A percentile compares a stretch with the other conserved stretches of the same genome.
Conservation (phyloP, 768 basidiomycete genomes). For the Multifurca ochricompacta region DNA sequence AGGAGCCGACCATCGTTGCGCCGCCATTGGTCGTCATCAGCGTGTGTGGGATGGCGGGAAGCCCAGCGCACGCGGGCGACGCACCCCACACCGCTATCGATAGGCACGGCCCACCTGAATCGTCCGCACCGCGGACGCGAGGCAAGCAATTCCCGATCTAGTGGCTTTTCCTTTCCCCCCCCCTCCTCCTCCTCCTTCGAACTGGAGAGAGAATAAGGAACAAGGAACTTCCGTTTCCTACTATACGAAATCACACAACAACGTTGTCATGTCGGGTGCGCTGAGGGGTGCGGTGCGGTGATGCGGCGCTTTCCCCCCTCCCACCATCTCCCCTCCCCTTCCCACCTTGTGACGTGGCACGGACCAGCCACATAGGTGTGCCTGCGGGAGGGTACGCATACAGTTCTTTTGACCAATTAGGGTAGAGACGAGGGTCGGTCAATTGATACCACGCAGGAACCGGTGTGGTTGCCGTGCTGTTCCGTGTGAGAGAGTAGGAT, state of each 20-base stretch:
- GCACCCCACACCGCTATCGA: conserved; percentile 16
- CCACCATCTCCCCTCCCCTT: too few relatives aligned
- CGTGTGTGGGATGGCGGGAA: conserved; percentile 16
- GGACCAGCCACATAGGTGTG: conserved; percentile 7
- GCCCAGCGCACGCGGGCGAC: conserved; percentile 10
- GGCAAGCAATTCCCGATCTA: conserved; percentile 19
- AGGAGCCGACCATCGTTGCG: conserved; percentile 2
- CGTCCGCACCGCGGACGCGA: conserved; percentile 18
- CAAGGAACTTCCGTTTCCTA: conserved; percentile 11
- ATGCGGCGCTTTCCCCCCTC: conserved; percentile 15
- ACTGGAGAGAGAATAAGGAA: conserved; percentile 8
- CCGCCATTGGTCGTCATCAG: conserved; percentile 12
- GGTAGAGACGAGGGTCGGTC: not conserved
- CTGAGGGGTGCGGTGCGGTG: conserved; percentile 19
- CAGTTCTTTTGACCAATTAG: conserved; percentile 2
- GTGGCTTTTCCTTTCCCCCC: conserved; percentile 9
- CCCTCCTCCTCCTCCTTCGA: too few relatives aligned
- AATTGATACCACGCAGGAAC: conserved; percentile 7
- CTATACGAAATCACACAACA: conserved; percentile 10
- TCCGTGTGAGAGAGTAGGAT: not conserved
- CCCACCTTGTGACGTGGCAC: conserved; percentile 18
- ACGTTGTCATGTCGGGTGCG: conserved; percentile 16
- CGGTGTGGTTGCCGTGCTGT: not conserved
- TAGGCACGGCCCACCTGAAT: conserved; percentile 16
- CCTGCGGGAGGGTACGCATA: conserved; percentile 3